Base-by-base conservation (phyloP, 345 rosid species). In the Salix udensis region DNA sequence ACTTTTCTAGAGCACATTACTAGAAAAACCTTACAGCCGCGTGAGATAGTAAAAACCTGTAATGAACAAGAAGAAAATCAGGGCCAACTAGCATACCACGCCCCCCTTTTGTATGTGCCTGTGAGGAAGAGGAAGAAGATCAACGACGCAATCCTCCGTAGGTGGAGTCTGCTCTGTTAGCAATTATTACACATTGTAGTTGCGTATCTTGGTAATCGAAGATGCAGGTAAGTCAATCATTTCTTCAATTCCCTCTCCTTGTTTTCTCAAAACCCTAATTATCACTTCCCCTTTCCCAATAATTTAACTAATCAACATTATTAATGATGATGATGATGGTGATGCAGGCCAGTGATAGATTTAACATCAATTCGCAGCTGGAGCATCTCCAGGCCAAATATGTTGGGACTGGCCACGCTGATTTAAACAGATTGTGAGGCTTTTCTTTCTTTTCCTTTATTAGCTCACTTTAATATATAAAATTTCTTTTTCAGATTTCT, bases 341-440 rank as follows among this genome's bases (percentile, higher is more conserved):
- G 46, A 39, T 81, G 89, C 89, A 96, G 99, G 96, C 97, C 55
- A 96, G 99, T 77, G 98, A 96, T 87, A 90, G 97, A 88, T 96
- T 96, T 81, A 96, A 96, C 88, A 96, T 96, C 70, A 96, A 93
- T 72, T 96, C 99, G 75, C 98, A 93, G 89, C 97, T 96, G 52
- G 99, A 96, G 82, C 99, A 93, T 86, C 98, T 93, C 73, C 97
- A 93, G 82, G 97, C 99, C 72, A 96, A 93, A 83, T 96, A 96
- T 74, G 98, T 92, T 40, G 99, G 99, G 31, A 96, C 97, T 2
- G 95, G 98, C 3, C 98, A 96, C 67, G 96, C 99, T 0, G 99
- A 96, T 78, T 81, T 96, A 82, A 96, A 88, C 83, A 82, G 96
- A 96, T 96, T 91, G 98, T 96, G 50, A 85, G 96, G 70, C 74